Percentiles rank a stretch among this genome's conserved stretches.
phyloP scores from a whole-genome alignment of 352 stramenopile genomes.

The Pythium oligandrum region DNA sequence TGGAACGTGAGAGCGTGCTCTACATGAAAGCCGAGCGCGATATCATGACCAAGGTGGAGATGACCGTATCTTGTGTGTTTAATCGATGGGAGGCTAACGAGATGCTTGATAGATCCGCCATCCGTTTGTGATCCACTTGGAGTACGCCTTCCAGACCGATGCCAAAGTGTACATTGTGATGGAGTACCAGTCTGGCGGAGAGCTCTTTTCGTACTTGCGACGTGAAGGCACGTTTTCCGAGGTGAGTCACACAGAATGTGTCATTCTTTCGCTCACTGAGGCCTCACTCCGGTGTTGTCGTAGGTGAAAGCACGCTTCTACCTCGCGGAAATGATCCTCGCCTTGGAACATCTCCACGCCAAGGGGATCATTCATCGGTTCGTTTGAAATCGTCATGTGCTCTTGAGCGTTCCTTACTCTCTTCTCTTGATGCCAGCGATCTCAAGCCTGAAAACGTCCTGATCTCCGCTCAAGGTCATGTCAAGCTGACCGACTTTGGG shows the following conservation, averaged over 20 bases:
- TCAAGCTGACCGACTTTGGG: slow-evolving; percentile 92
- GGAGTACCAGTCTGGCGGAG: slow-evolving; percentile 77
- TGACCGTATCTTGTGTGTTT: too few species aligned
- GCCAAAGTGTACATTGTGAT: slow-evolving; percentile 64
- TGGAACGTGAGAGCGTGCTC: slow-evolving; percentile 70
- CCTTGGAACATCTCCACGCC: slow-evolving; percentile 72
- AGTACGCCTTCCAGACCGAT: slow-evolving; percentile 79
- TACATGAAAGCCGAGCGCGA: slow-evolving; percentile 83
- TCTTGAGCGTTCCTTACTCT: too few species aligned
- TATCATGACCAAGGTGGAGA: slow-evolving; percentile 72
- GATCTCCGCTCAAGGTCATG: slow-evolving; percentile 82
- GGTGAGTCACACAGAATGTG: slow-evolving; percentile 17
- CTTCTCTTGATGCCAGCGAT: slow-evolving; percentile 32
- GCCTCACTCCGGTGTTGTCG: not conserved
- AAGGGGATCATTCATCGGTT: slow-evolving; percentile 84
- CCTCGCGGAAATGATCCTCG: slow-evolving; percentile 80
- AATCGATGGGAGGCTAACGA: too few species aligned
- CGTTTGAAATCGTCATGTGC: not conserved
- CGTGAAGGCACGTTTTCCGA: slow-evolving; percentile 65
- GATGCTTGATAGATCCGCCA: slow-evolving; percentile 48
- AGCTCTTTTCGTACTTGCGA: slow-evolving; percentile 72
- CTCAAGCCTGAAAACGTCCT: slow-evolving; percentile 93
- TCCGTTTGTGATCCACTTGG: slow-evolving; percentile 75
- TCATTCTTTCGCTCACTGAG: not conserved
- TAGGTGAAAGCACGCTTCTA: slow-evolving; percentile 76